A percentile compares a stretch with the other conserved stretches of the same genome.
These are phyloP conservation scores for Trametes elegans DNA, from an alignment of 768 basidiomycete species.

Conservation along the genomic window DNA sequence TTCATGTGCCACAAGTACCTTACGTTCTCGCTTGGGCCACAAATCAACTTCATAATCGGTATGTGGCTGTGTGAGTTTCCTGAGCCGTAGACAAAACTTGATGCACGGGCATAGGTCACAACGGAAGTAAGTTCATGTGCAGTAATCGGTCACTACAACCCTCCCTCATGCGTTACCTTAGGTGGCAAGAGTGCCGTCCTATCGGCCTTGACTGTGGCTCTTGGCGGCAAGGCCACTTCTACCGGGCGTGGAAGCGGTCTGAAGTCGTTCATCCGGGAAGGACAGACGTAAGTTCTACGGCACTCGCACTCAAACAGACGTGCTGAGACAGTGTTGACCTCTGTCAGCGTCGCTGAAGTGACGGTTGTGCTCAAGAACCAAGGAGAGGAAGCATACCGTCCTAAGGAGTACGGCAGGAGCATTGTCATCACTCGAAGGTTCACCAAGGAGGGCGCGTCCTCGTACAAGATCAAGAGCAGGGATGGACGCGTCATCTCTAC, in stretches of 20 bases:
- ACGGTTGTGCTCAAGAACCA: slow-evolving; percentile 84
- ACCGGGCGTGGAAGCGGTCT: slow-evolving; percentile 88
- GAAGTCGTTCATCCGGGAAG: slow-evolving; percentile 84
- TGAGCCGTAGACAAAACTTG: not conserved
- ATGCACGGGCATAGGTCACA: slow-evolving; percentile 58
- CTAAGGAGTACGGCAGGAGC: slow-evolving; percentile 79
- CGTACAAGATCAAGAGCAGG: slow-evolving; percentile 80
- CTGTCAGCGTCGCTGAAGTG: slow-evolving; percentile 63
- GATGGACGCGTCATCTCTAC: slow-evolving; percentile 65
- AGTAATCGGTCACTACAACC: not conserved
- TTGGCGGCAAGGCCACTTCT: slow-evolving; percentile 89
- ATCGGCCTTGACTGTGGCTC: slow-evolving; percentile 87
- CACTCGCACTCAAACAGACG: not conserved
- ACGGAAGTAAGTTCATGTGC: slow-evolving; percentile 69
- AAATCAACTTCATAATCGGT: slow-evolving; percentile 98
- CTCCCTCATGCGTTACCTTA: slow-evolving; percentile 30
- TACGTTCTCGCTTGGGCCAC: slow-evolving; percentile 82
- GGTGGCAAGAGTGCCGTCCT: slow-evolving; percentile 95
- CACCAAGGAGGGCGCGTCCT: slow-evolving; percentile 67
- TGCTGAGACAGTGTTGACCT: too few species aligned
- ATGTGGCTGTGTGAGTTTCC: slow-evolving; percentile 18
- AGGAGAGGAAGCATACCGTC: slow-evolving; percentile 86
- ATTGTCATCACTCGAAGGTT: slow-evolving; percentile 85
- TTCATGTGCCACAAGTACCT: slow-evolving; percentile 96
- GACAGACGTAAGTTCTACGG: slow-evolving; percentile 58